Base-by-base conservation (phyloP, 192 early-diverging fungal species). In the Backusella australiensis region DNA sequence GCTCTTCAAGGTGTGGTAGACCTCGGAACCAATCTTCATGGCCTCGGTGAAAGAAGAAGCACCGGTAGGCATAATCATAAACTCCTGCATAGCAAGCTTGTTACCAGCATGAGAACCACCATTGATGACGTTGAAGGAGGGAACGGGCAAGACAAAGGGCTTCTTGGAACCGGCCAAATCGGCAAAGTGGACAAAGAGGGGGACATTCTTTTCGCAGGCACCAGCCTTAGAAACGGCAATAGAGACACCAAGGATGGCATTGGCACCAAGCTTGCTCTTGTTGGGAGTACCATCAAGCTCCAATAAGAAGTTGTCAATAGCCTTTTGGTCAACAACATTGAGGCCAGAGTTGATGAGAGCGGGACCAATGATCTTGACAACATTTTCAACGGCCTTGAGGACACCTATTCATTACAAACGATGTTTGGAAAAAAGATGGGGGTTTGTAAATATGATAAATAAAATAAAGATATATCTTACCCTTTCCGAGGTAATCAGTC, bases 41-140 rank as follows among this genome's bases (percentile, higher is more conserved):
- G 97, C 97, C 86, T 99, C 96, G 41, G 92, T 83, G 87, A 98
- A 99, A 36, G 93, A 92, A 49, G 85, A 69, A 36, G 97, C 97
- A 77, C 97, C 97, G 59, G 95, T 96, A 72, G 97, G 97, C 83
- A 98, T 85, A 77, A 99, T 99, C 98, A 99, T 99, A 89, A 98
- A 99, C 87, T 99, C 98, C 85, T 99, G 98, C 96, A 99, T 97
- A 77, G 98, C 98, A 74, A 99, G 92, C 89, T 97, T 98, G 94
- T 99, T 99, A 77, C 98, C 98, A 53, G 98, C 98, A 87, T 99
- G 97, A 71, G 94, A 95, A 72, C 97, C 97, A 81, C 97, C 97
- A 90, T 99, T 99, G 88, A 99, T 97, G 79, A 99, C 96, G 90
- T 99, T 99, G 90, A 99, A 96, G 65, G 93, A 87, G 29, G 97